These are phyloP conservation scores for Castanea crenata DNA, from an alignment of 306 rosid species.

Conservation along the genomic window DNA sequence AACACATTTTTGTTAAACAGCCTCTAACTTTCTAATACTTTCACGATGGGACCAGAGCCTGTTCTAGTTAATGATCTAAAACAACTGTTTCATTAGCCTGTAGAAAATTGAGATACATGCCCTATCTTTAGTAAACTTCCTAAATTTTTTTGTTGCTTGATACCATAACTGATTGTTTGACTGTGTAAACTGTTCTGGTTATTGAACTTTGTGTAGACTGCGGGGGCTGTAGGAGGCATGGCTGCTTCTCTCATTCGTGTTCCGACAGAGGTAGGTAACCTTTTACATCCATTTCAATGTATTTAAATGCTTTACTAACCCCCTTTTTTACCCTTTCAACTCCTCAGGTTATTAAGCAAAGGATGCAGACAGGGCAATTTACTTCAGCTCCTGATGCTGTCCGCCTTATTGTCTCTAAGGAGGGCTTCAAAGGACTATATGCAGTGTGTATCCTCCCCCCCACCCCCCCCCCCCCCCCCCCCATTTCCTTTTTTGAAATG, in stretches of 20 bases:
- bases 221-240: constrained; percentile 91
- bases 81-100: not conserved
- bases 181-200: not conserved
- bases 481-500: not conserved
- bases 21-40: not conserved
- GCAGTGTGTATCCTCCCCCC: constrained; percentile 51
- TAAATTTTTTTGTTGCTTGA: constrained; percentile 5
- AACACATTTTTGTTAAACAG: not conserved
- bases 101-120: not conserved
- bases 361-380: constrained; percentile 97
- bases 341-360: constrained; percentile 91
- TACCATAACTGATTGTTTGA: not conserved
- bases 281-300: constrained; percentile 17
- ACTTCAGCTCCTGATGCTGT: constrained; percentile 81
- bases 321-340: constrained; percentile 17
- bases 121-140: not conserved
- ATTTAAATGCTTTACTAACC: constrained; percentile 17
- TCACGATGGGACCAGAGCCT: no score
- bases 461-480: not conserved
- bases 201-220: constrained; percentile 60
- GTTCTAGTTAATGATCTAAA: not conserved
- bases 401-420: constrained; percentile 68
- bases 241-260: constrained; percentile 96
- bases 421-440: constrained; percentile 86
- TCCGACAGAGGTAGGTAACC: constrained; percentile 82